Evolutionary conservation across 257 asterid genomes (phyloP), one percentile per base, ranked within the genome.

Genomic region (Fraxinus quadrangulata): DNA sequence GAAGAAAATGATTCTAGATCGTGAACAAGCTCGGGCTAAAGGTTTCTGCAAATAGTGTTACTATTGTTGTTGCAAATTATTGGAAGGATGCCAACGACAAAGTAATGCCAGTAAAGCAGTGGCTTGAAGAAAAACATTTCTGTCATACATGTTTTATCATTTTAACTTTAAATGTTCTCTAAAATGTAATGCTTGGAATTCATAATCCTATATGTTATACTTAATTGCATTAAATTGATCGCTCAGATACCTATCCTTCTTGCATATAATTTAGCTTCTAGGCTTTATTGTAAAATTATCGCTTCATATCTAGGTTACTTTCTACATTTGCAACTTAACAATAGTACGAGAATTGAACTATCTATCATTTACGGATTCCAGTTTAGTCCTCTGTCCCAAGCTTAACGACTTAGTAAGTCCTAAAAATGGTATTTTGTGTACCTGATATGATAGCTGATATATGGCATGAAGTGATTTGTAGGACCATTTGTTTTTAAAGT

Each of bases 31-130:
- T 73, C 97, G 97, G 77, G 96, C 97, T 72, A 94, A 94, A 26
- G 87, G 89, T 92, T 71, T 91, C 97, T 8, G 99, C 97, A 84
- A 94, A 94, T 76, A 92, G 97, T 75, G 97, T 94, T 33, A 97
- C 96, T 73, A 90, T 89, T 75, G 99, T 94, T 56, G 97, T 92
- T 79, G 97, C 99, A 33, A 94, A 94, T 82, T 97, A 94, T 75
- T 94, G 97, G 97, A 94, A 94, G 86, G 99, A 94, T 85, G 92
- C 93, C 51, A 90, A 76, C 78, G 96, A 94, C 87, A 94, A 92
- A 91, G 99, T 94, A 71, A 94, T 94, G 99, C 99, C 99, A 16
- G 97, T 94, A 74, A 94, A 91, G 79, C 97, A 92, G 77, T 94
- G 99, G 97, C 96, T 94, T 75, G 99, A 94, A 84, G 99, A 94